A percentile compares a stretch with the other conserved stretches of the same genome.
Conservation (phyloP, 1,139 yeast species). For the Saccharomyces pastorianus region DNA sequence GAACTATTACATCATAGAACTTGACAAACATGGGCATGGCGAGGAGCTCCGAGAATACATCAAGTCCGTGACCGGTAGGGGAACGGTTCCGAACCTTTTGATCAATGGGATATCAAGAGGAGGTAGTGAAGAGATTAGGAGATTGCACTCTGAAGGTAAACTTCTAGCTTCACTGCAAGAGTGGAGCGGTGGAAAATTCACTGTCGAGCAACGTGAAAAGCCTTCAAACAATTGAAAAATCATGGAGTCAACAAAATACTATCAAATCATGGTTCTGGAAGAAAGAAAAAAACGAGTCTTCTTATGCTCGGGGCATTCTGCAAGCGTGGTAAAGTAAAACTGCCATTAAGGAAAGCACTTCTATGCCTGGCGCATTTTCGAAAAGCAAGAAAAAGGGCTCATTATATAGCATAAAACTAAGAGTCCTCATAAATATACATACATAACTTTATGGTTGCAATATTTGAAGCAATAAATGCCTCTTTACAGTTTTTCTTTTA, state of each 20-base stretch:
- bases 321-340: no score
- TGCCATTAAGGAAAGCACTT: no score
- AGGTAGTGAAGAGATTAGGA: conserved; percentile 70
- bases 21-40: conserved; percentile 71
- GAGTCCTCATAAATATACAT: neutral
- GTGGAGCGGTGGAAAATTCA: conserved; percentile 19
- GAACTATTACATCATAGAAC: conserved; percentile 62
- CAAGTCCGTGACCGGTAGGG: conserved; percentile 49
- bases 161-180: conserved; percentile 15
- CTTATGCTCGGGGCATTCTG: no score
- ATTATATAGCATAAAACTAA: neutral
- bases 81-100: conserved; percentile 65
- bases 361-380: no score
- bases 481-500: no score
- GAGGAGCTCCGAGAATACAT: conserved; percentile 52
- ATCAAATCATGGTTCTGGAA: no score
- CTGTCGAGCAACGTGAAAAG: conserved; percentile 15
- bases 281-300: no score
- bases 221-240: conserved; percentile 18
- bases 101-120: conserved; percentile 60
- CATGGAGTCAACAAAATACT: no score
- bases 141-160: conserved; percentile 39
- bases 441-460: neutral
- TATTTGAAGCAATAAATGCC: neutral
- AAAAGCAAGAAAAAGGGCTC: no score